Evolutionary conservation across 2,329 filamentous ascomycete genomes (phyloP).

Genomic region (Teratosphaeria epicoccoides): DNA sequence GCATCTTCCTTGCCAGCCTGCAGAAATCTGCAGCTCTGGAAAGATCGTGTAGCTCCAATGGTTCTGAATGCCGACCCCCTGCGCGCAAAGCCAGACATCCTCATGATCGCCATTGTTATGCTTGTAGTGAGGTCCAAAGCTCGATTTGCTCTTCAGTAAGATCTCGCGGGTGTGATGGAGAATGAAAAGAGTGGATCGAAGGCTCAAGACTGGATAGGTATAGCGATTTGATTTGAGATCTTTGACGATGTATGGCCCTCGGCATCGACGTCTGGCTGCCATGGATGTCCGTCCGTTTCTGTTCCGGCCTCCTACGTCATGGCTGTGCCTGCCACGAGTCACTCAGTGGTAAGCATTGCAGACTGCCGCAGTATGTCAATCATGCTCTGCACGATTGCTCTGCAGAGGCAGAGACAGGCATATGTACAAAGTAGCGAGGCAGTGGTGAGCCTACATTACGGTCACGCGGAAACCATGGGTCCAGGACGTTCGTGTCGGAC

Average conservation of each 20-base stretch:
- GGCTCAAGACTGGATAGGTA: not conserved
- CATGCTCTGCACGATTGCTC: too few species aligned
- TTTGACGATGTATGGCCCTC: not conserved
- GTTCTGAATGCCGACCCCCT: conserved; percentile 21
- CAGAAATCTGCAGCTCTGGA: conserved; percentile 29
- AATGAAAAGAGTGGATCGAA: not conserved
- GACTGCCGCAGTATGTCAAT: too few species aligned
- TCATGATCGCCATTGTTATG: conserved; percentile 9
- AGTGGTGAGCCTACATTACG: not conserved
- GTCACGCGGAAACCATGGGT: not conserved
- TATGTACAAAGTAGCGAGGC: too few species aligned
- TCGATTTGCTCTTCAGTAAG: not conserved
- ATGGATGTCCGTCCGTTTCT: not conserved
- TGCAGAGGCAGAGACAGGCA: too few species aligned
- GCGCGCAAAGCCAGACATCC: conserved; percentile 14
- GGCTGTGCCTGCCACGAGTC: not conserved
- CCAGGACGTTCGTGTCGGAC: not conserved
- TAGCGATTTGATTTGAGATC: not conserved
- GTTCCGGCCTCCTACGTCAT: not conserved
- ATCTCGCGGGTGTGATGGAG: not conserved
- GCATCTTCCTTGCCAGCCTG: conserved; percentile 34
- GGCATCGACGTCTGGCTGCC: not conserved
- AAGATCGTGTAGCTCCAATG: conserved; percentile 19
- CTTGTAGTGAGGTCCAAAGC: not conserved
- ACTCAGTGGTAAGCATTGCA: not conserved